A percentile compares a stretch with the other conserved stretches of the same genome.
phyloP scores from a whole-genome alignment of 352 stramenopile species.

The Phytophthora foliorum region DNA sequence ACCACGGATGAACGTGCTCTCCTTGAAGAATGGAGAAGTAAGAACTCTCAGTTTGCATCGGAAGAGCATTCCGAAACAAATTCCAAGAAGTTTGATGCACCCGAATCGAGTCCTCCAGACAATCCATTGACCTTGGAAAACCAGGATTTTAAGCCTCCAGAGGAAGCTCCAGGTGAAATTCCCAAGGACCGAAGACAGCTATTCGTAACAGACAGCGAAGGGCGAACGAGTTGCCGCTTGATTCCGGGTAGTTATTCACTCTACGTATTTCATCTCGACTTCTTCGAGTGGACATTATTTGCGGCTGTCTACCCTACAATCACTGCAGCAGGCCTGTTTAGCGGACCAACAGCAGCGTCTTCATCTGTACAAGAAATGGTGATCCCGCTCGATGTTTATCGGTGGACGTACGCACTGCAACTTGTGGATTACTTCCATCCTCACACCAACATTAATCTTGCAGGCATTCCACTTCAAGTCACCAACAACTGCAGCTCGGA shows the following conservation, averaged over 20 bases:
- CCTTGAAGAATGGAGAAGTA: conserved; percentile 18
- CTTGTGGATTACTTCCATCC: conserved; percentile 79
- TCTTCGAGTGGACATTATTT: conserved; percentile 78
- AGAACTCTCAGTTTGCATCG: conserved; percentile 13
- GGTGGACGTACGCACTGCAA: conserved; percentile 70
- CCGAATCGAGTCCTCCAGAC: background rate
- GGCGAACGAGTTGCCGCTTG: conserved; percentile 48
- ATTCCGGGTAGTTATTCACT: conserved; percentile 71
- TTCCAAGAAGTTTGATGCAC: conserved; percentile 4
- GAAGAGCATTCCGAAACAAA: conserved; percentile 14
- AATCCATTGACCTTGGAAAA: conserved; percentile 5
- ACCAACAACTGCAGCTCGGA: conserved; percentile 66
- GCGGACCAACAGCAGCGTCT: conserved; percentile 31
- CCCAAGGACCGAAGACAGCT: conserved; percentile 34
- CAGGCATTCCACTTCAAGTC: conserved; percentile 61
- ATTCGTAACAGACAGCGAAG: conserved; percentile 53
- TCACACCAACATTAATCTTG: conserved; percentile 45
- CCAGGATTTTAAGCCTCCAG: conserved; percentile 14
- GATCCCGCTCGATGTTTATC: conserved; percentile 65
- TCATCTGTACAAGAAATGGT: conserved; percentile 59
- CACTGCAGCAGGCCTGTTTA: conserved; percentile 52
- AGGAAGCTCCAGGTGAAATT: conserved; percentile 22
- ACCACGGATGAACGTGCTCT: conserved; percentile 11
- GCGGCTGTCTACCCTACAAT: conserved; percentile 63
- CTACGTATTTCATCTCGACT: conserved; percentile 78